Percentiles rank a stretch among this genome's conserved stretches.
phyloP scores from a whole-genome alignment of 2,329 filamentous ascomycete genomes.

The Nemania abortiva region DNA sequence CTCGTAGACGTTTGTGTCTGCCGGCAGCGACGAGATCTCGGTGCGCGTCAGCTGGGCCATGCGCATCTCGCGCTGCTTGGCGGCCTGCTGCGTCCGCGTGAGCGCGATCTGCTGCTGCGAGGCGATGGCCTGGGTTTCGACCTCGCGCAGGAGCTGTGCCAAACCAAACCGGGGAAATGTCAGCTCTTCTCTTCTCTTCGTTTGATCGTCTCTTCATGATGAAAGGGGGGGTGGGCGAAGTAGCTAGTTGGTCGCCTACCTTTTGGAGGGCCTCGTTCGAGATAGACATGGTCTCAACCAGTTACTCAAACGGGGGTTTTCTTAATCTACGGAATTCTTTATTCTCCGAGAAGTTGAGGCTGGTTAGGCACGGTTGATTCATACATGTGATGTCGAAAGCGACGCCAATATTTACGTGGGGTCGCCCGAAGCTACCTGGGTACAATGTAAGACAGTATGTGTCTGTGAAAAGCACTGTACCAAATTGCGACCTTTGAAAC shows the following conservation, averaged over 20 bases:
- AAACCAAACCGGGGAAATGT: constrained; percentile 11
- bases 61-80: constrained; percentile 89
- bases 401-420: neutral
- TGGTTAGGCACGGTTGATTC: constrained; percentile 2
- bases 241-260: constrained; percentile 62
- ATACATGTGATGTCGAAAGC: constrained; percentile 11
- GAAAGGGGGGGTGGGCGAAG: neutral
- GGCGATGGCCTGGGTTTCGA: constrained; percentile 87
- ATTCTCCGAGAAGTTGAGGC: constrained; percentile 1
- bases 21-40: constrained; percentile 82
- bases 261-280: constrained; percentile 94
- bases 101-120: constrained; percentile 93
- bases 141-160: constrained; percentile 87
- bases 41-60: constrained; percentile 87
- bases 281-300: constrained; percentile 77
- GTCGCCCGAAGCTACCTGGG: neutral
- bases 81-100: constrained; percentile 83
- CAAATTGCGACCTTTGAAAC: neutral
- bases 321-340: neutral
- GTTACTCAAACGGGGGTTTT: neutral
- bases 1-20: constrained; percentile 87
- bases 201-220: neutral
- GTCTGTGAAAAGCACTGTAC: neutral
- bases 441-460: constrained; percentile 8
- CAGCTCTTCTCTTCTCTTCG: constrained; percentile 27